Evolutionary conservation across 2,329 filamentous ascomycete genomes (phyloP).

Genomic region (Phialocephala subalpina): DNA sequence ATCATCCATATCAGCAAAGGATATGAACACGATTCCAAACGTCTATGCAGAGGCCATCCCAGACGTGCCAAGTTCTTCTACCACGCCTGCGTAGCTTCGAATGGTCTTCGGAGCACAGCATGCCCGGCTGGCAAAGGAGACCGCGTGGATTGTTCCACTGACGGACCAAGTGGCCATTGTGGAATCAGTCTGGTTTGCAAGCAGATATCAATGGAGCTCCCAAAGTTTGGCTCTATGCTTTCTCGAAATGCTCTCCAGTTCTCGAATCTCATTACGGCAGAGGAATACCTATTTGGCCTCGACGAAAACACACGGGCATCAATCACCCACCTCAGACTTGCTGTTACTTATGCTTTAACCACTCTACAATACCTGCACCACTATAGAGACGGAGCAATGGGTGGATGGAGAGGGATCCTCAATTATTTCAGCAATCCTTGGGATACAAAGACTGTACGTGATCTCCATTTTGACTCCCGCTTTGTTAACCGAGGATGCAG

Average conservation of each 20-base stretch:
- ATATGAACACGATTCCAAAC: background rate
- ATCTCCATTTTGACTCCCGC: background rate
- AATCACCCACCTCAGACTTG: constrained; percentile 32
- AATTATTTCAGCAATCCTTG: constrained; percentile 37
- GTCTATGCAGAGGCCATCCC: background rate
- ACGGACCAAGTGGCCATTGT: constrained; percentile 5
- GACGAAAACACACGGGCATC: constrained; percentile 24
- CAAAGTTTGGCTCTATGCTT: constrained; percentile 19
- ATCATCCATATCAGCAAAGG: background rate
- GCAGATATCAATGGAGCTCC: constrained; percentile 31
- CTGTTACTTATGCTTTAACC: constrained; percentile 19
- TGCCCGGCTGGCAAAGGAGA: constrained; percentile 28
- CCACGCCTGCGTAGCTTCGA: constrained; percentile 4
- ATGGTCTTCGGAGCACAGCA: constrained; percentile 3
- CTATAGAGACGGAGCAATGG: background rate
- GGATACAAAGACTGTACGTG: constrained; percentile 30
- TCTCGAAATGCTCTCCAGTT: constrained; percentile 36
- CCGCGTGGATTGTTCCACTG: constrained; percentile 25
- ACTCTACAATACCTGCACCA: background rate
- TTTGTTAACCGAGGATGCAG: constrained; percentile 18
- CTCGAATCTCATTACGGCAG: constrained; percentile 23
- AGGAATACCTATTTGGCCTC: constrained; percentile 32
- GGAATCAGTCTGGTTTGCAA: constrained; percentile 31
- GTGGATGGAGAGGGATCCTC: constrained; percentile 26
- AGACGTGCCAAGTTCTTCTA: background rate